Percentiles rank a stretch among this genome's conserved stretches.
Evolutionary conservation across 1,139 yeast genomes (phyloP).

Genomic region (Casaregolazyma lundiana): DNA sequence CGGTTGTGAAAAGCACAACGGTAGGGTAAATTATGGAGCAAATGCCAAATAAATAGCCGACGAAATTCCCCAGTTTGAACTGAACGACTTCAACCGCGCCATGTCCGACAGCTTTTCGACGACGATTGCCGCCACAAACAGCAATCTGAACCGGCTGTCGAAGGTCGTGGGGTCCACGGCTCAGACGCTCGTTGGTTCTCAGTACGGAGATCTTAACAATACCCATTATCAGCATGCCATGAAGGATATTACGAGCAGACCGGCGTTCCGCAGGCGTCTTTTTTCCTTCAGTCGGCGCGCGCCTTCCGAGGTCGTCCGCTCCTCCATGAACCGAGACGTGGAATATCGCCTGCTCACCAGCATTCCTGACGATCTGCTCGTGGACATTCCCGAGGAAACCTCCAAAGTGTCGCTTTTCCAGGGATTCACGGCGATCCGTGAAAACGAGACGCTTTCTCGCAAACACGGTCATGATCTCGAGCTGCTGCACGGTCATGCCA

Average conservation of each 20-base stretch:
- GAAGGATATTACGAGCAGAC: slow-evolving; percentile 40
- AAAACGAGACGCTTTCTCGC: slow-evolving; percentile 4
- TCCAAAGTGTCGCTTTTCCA: slow-evolving; percentile 52
- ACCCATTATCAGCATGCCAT: slow-evolving; percentile 46
- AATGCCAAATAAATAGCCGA: neutral
- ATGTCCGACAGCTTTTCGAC: slow-evolving; percentile 27
- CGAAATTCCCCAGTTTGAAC: too few relatives aligned
- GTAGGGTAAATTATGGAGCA: neutral
- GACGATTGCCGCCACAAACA: slow-evolving; percentile 36
- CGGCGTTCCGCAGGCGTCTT: slow-evolving; percentile 34
- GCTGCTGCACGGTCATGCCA: slow-evolving; percentile 42
- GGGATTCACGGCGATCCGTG: slow-evolving; percentile 56
- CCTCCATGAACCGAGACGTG: slow-evolving; percentile 29
- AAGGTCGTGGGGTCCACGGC: slow-evolving; percentile 39
- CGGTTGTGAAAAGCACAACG: too few relatives aligned
- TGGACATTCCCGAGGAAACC: slow-evolving; percentile 18
- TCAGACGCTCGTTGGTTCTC: slow-evolving; percentile 26
- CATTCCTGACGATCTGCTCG: slow-evolving; percentile 46
- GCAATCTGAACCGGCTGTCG: slow-evolving; percentile 35
- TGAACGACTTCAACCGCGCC: too few relatives aligned
- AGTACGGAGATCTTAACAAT: slow-evolving; percentile 39
- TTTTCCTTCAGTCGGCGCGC: slow-evolving; percentile 36
- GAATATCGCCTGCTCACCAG: slow-evolving; percentile 37
- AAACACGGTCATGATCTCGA: slow-evolving; percentile 27
- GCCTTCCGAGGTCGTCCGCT: slow-evolving; percentile 39